Evolutionary conservation across 2,329 filamentous ascomycete species (phyloP), one percentile per base, ranked within the genome.

Genomic region (Trichoderma hamatum): DNA sequence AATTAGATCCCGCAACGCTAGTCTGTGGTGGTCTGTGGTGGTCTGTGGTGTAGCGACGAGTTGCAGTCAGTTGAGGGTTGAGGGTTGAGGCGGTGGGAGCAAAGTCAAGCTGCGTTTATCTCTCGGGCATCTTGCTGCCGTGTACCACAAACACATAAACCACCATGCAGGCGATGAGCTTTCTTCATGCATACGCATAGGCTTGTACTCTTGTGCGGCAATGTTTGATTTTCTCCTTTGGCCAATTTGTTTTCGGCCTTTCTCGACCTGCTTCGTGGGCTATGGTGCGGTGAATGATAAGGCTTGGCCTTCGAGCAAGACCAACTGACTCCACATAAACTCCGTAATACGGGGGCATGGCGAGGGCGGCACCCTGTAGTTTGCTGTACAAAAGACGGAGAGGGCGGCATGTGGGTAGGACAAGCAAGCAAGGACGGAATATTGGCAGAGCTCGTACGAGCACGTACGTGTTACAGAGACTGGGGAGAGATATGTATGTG

Each of bases 1-100:
- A 51, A 51, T 59, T 67, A 67, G 64, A 58, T 67, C 39, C 64
- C 52, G 64, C 49, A 51, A 51, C 58, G 36, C 52, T 58, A 59
- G 21, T 34, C 28, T n/a, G n/a, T n/a, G n/a, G n/a, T n/a, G n/a
- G n/a, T n/a, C n/a, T n/a, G n/a, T n/a, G n/a, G n/a, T n/a, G n/a
- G n/a, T n/a, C n/a, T 49, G 10, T 51, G 54, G 64, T 59, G 64
- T 24, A 67, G 46, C 54, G 30, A 51, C 49, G 39, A 14, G 36
- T 51, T 32, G n/a, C 16, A 24, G 39, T n/a, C n/a, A n/a, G n/a
- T n/a, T n/a, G n/a, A n/a, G n/a, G n/a, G n/a, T n/a, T n/a, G n/a
- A n/a, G n/a, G n/a, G n/a, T 43, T 64, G 49, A 28, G 59, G 49
- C 28, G 64, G 39, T 59, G 54, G 39, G 64, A 51, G 64, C 28